A percentile compares a stretch with the other conserved stretches of the same genome.
Evolutionary conservation across 225 moss, liverwort and hornwort species (phyloP).

Genomic region (Thuidium tamariscinum): DNA sequence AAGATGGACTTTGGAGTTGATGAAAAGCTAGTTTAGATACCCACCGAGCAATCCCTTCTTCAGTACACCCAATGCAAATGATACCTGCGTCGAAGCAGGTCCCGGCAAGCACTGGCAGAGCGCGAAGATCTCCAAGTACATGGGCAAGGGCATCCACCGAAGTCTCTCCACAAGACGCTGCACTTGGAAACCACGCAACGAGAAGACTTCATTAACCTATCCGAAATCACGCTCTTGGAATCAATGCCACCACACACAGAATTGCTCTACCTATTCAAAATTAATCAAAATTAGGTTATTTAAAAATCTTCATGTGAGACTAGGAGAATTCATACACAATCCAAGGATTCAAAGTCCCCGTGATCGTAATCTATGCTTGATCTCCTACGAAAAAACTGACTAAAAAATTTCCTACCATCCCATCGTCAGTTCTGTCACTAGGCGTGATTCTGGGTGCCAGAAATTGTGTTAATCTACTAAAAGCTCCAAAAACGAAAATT

Average conservation of each 20-base stretch:
- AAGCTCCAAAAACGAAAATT: not conserved
- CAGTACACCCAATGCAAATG: constrained; percentile 44
- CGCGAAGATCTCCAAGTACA: constrained; percentile 43
- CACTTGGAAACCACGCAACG: not conserved
- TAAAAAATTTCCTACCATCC: not conserved
- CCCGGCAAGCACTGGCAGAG: constrained; percentile 51
- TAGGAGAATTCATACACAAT: not conserved
- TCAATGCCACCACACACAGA: not conserved
- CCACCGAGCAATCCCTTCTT: constrained; percentile 35
- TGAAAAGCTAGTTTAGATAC: not conserved
- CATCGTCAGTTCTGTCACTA: not conserved
- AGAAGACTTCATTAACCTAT: not conserved
- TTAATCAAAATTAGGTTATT: not conserved
- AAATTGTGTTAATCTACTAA: not conserved
- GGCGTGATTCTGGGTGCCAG: not conserved
- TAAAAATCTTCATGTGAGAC: too few relatives aligned
- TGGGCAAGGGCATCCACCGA: constrained; percentile 22
- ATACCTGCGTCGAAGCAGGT: constrained; percentile 51
- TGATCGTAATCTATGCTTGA: not conserved
- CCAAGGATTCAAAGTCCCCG: not conserved
- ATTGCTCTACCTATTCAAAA: not conserved
- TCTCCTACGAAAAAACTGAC: not conserved
- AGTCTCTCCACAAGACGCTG: constrained; percentile 49
- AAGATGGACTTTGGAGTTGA: not conserved
- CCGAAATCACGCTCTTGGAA: not conserved